phyloP scores from a whole-genome alignment of 441 rosid genomes.

The Pelargonium myrrhifolium region DNA sequence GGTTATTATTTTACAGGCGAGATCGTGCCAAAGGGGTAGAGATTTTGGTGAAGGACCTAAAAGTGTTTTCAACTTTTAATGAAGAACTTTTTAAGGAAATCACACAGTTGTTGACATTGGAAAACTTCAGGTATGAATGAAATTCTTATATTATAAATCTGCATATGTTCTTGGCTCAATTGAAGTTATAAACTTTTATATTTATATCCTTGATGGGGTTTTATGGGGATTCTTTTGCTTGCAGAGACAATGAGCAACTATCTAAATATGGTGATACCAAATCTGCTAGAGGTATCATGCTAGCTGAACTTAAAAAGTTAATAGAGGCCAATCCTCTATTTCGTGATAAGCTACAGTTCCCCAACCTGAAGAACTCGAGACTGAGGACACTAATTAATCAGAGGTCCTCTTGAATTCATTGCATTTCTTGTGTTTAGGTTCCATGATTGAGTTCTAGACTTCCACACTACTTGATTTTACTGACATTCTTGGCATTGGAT shows the following conservation, averaged over 20 bases:
- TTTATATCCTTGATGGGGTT: not conserved
- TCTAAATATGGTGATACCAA: constrained; percentile 72
- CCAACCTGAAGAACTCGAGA: constrained; percentile 66
- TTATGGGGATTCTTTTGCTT: constrained; percentile 8
- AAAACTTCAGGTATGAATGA: constrained; percentile 53
- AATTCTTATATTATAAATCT: not conserved
- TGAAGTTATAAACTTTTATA: not conserved
- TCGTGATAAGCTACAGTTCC: constrained; percentile 82
- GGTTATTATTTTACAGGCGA: constrained; percentile 26
- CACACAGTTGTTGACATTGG: constrained; percentile 64
- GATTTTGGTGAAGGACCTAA: constrained; percentile 70
- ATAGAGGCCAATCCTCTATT: constrained; percentile 82
- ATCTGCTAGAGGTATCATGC: constrained; percentile 77
- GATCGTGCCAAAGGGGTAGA: constrained; percentile 75
- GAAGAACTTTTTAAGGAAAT: constrained; percentile 81
- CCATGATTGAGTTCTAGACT: not conserved
- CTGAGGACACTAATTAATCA: constrained; percentile 72
- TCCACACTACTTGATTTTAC: not conserved
- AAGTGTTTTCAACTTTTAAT: constrained; percentile 64
- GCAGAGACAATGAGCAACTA: constrained; percentile 73
- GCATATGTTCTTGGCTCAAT: not conserved
- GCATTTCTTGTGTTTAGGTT: constrained; percentile 5
- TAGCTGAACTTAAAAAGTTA: constrained; percentile 63
- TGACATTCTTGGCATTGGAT: constrained; percentile 12
- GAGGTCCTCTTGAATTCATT: constrained; percentile 35